A percentile compares a stretch with the other conserved stretches of the same genome.
Evolutionary conservation across 31 red algal genomes (phyloP).

Genomic region (Odonthalia washingtoniensis): DNA sequence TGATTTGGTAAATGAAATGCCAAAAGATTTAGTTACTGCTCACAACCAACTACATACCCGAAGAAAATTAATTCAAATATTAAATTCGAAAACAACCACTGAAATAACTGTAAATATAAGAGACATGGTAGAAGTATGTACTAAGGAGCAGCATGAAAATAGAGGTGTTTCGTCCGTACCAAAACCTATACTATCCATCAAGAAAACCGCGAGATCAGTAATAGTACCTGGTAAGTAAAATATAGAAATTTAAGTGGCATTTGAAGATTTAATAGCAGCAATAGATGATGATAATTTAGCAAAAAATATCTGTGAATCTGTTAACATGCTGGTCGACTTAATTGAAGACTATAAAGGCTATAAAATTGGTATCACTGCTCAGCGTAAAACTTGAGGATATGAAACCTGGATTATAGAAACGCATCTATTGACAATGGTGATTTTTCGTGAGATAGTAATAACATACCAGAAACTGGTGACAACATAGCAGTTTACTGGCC

Average conservation of each 20-base stretch:
- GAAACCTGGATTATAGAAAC: neutral
- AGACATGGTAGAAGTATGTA: constrained; percentile 6
- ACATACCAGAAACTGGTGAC: no score
- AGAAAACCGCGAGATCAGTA: neutral
- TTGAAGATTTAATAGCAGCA: neutral
- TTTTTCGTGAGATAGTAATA: neutral
- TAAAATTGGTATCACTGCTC: neutral
- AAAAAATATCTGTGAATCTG: neutral
- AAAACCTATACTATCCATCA: neutral
- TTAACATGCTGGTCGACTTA: neutral
- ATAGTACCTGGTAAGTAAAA: constrained; percentile 6
- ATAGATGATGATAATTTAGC: neutral
- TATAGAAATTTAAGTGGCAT: constrained; percentile 11
- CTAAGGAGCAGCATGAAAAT: constrained; percentile 1
- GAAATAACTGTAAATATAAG: neutral
- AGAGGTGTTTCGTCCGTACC: neutral
- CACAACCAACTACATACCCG: neutral
- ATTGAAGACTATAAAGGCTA: neutral
- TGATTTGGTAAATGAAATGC: neutral
- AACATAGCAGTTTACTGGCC: no score
- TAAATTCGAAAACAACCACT: neutral
- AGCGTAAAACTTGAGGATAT: neutral
- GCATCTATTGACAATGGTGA: neutral
- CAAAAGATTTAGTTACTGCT: neutral
- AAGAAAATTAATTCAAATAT: constrained; percentile 8